Base-by-base conservation (phyloP, 495 filamentous ascomycete species). In the Hypoxylon fuscum region DNA sequence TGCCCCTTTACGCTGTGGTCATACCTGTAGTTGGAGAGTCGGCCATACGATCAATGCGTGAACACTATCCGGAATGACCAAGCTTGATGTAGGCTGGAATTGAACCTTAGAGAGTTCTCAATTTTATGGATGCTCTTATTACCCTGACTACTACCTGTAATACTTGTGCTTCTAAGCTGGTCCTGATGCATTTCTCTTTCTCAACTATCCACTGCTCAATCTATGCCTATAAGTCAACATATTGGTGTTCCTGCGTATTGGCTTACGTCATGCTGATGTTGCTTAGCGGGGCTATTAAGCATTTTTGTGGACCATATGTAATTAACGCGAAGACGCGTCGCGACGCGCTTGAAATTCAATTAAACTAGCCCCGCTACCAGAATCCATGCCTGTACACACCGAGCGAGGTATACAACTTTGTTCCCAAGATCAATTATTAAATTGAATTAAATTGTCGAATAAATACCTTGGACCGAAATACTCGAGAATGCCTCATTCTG, bases 401-500 rank as follows among this genome's bases (percentile, higher is more conserved):
- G 8, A 8, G 25, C 8, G 25, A 27, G 40, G 3, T 58, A 10
- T 29, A 21, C 11, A 38, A 37, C 46, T 21, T 35, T 50, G 18
- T 21, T 31, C 18, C 20, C 18, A 22, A 29, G 25, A 17, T 32
- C 23, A 46, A 11, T 31, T 14, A 44, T 25, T 22, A 31, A 6
- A 0, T 54, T 37, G 37, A 38, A 51, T 38, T 15, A 25, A 32
- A 23, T 7, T 31, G 17, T 40, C 2, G 1, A 45, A 8, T 21
- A 8, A 1, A 8, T 27, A 27, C 21, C 5, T 10, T 38, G 10
- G n/a, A 49, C 25, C n/a, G n/a, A 44, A 31, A 23, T 35, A 0
- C n/a, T 37, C 17, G 2, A 37, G 41, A 45, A 86, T 86, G 83
- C 82, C 83, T 51, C 82, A 86, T 64, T 82, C 83, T 14, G 59